Evolutionary conservation across 148 eudicot genomes (phyloP).

Genomic region (Nyssa sinensis): DNA sequence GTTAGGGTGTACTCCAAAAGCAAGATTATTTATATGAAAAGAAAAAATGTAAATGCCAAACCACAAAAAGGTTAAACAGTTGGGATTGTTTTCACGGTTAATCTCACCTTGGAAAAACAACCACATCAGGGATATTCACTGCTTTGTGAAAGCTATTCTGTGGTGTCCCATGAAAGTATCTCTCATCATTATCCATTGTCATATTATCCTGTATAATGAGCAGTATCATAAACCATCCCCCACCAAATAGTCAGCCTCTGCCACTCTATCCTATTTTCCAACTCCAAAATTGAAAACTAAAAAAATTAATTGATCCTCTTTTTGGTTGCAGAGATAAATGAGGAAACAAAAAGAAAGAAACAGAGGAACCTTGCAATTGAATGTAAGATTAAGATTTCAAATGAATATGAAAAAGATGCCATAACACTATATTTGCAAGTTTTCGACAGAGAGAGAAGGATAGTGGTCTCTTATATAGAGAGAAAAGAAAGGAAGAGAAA

Average conservation of each 20-base stretch:
- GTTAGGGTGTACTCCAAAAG: too few species aligned
- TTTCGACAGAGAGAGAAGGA: too few species aligned
- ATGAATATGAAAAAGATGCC: neutral
- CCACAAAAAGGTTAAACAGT: too few species aligned
- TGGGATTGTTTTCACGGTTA: too few species aligned
- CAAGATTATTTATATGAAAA: too few species aligned
- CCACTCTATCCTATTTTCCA: neutral
- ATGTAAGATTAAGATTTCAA: neutral
- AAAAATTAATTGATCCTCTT: neutral
- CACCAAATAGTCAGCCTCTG: neutral
- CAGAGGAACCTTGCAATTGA: too few species aligned
- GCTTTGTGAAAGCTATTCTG: slow-evolving; percentile 97
- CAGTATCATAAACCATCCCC: neutral
- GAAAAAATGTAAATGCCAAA: too few species aligned
- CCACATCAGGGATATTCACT: slow-evolving; percentile 89
- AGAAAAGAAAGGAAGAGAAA: too few species aligned
- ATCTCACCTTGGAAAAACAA: slow-evolving; percentile 72
- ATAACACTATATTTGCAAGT: too few species aligned
- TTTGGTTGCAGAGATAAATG: neutral
- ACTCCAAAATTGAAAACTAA: neutral
- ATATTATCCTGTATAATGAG: slow-evolving; percentile 60
- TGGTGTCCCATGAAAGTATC: slow-evolving; percentile 89
- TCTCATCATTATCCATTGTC: slow-evolving; percentile 83
- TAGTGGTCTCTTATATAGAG: too few species aligned
- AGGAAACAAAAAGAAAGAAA: too few species aligned